Conservation (phyloP, 2,329 filamentous ascomycete species). For the Paradendryphiella salina region DNA sequence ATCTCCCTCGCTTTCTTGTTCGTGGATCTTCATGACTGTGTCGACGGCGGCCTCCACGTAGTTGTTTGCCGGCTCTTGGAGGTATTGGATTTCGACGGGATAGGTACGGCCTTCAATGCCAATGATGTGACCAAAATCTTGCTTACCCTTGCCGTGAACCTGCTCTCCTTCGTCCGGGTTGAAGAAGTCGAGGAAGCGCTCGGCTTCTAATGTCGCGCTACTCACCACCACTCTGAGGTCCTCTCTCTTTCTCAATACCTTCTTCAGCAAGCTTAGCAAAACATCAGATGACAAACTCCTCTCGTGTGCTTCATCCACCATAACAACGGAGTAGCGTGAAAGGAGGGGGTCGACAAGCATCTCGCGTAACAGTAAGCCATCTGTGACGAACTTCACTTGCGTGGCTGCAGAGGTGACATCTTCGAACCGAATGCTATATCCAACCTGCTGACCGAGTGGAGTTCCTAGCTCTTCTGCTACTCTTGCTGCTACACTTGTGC, state of each 20-base stretch:
- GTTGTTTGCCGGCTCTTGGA: slow-evolving; percentile 76
- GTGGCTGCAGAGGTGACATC: slow-evolving; percentile 86
- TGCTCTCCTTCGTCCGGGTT: slow-evolving; percentile 49
- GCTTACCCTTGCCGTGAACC: slow-evolving; percentile 45
- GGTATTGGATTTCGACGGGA: slow-evolving; percentile 83
- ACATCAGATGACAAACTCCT: slow-evolving; percentile 91
- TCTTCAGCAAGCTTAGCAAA: slow-evolving; percentile 85
- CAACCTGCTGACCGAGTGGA: slow-evolving; percentile 80
- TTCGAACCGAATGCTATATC: slow-evolving; percentile 90
- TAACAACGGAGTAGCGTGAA: slow-evolving; percentile 90
- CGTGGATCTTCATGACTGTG: slow-evolving; percentile 85
- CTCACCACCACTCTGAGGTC: slow-evolving; percentile 88
- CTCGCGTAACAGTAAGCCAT: slow-evolving; percentile 87
- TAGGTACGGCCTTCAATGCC: slow-evolving; percentile 86
- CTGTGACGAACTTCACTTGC: slow-evolving; percentile 91
- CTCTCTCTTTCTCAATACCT: slow-evolving; percentile 76
- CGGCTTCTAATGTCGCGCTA: slow-evolving; percentile 89
- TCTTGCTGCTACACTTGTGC: slow-evolving; percentile 50
- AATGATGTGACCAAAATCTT: slow-evolving; percentile 66
- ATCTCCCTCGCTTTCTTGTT: slow-evolving; percentile 77
- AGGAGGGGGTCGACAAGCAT: slow-evolving; percentile 90
- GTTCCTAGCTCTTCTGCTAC: slow-evolving; percentile 82
- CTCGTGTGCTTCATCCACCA: slow-evolving; percentile 98
- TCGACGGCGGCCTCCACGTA: slow-evolving; percentile 83
- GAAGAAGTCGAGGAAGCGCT: slow-evolving; percentile 84